Base-by-base conservation (phyloP, 257 asterid genomes). In the Solanum rostratum region DNA sequence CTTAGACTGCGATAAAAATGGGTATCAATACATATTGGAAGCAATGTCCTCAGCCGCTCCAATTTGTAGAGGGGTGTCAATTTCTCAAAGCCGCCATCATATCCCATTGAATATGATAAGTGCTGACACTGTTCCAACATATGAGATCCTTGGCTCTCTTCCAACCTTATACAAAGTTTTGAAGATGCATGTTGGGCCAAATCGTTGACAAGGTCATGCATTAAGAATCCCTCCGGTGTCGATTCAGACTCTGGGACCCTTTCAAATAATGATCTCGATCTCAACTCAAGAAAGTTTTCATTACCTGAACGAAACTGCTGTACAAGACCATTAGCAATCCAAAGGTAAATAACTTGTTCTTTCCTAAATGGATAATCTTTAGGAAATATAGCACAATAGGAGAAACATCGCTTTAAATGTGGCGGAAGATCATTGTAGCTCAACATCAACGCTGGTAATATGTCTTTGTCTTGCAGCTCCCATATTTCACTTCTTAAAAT, bases 371-470 rank as follows among this genome's bases (percentile, higher is more conserved):
- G 74, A 15, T 85, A 83, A 52, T 63, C 87, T 83, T 85, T 88
- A 18, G 90, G 90, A 70, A 37, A 85, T 43, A 88, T 55, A 9
- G 90, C 83, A 63, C 90, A 88, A 45, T 57, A 88, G 6, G 86
- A 37, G 83, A 88, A 88, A 14, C 88, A 85, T 2, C 11, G 81
- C 49, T 79, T 88, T 15, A 85, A 37, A 57, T 85, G 82, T 7
- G 82, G 24, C 3, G 88, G 87, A 71, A 85, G 85, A 83, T 88
- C 83, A 52, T 80, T 63, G 84, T 88, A 88, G 54, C 88, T 88
- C 60, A 85, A 79, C 62, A 19, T 50, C 41, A 88, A 52, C 29
- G 63, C 78, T 4, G 84, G 85, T 43, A 85, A 80, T 8, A 85
- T n/a, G n/a, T n/a, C n/a, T n/a, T n/a, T n/a, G n/a, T n/a, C n/a